These are phyloP conservation scores for Gracilaria domingensis DNA, from an alignment of 23 red algal genomes.

Conservation along the genomic window DNA sequence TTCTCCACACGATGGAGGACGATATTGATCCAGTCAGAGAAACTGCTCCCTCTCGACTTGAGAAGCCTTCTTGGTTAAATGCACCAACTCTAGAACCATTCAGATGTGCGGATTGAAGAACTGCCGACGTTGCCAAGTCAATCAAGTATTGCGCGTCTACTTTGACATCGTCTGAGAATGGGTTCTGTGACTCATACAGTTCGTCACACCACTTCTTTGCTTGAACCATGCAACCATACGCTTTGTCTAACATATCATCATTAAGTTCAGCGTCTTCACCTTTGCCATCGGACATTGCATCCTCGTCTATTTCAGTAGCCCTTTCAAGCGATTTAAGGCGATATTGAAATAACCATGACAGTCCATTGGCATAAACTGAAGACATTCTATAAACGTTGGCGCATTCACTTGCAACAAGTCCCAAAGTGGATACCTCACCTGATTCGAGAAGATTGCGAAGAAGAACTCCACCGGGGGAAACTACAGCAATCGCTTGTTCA, in stretches of 20 bases:
- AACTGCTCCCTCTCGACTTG: neutral
- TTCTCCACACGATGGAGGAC: constrained; percentile 20
- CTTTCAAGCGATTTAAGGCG: neutral
- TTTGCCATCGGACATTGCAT: neutral
- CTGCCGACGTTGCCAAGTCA: constrained; percentile 23
- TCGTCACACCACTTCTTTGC: constrained; percentile 47
- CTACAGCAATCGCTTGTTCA: neutral
- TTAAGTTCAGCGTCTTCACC: neutral
- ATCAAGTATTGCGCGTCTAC: constrained; percentile 6
- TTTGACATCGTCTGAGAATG: constrained; percentile 3
- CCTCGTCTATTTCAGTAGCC: neutral
- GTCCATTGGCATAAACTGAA: constrained; percentile 56
- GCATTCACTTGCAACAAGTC: constrained; percentile 33
- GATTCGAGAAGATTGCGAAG: constrained; percentile 29
- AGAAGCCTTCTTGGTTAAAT: neutral
- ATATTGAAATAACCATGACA: constrained; percentile 45
- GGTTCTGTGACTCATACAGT: neutral
- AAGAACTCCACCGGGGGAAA: constrained; percentile 45
- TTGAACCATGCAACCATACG: constrained; percentile 38
- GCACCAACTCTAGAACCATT: constrained; percentile 7
- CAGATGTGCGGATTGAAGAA: neutral
- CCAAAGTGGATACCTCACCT: constrained; percentile 24
- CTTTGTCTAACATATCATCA: constrained; percentile 36
- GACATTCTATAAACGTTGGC: constrained; percentile 44
- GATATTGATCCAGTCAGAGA: neutral